Evolutionary conservation across 2,329 filamentous ascomycete species (phyloP).

Genomic region (Fusarium denticulatum): DNA sequence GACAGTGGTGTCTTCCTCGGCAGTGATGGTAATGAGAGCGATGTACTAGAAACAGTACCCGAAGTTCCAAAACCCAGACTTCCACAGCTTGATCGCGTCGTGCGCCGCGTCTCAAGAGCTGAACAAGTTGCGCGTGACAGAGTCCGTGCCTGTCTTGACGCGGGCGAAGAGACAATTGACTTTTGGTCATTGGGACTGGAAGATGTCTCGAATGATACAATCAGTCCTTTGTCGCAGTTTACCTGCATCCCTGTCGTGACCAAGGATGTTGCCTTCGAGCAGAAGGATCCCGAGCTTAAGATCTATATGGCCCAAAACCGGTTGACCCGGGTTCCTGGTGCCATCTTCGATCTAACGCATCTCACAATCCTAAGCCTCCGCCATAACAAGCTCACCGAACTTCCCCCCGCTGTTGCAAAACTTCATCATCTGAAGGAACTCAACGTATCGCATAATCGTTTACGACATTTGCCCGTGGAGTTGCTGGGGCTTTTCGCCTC

Average conservation of each 20-base stretch:
- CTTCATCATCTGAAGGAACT: slow-evolving; percentile 69
- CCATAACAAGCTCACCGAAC: slow-evolving; percentile 67
- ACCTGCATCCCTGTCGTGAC: slow-evolving; percentile 63
- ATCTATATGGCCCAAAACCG: slow-evolving; percentile 70
- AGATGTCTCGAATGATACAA: slow-evolving; percentile 63
- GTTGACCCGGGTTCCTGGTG: slow-evolving; percentile 65
- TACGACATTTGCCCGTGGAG: slow-evolving; percentile 71
- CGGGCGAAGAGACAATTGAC: slow-evolving; percentile 68
- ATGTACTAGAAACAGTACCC: slow-evolving; percentile 50
- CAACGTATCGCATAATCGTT: slow-evolving; percentile 72
- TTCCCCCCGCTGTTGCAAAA: slow-evolving; percentile 68
- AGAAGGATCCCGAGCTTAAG: slow-evolving; percentile 67
- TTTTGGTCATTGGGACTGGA: slow-evolving; percentile 67
- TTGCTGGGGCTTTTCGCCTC: slow-evolving; percentile 65
- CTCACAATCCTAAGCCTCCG: slow-evolving; percentile 74
- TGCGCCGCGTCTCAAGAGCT: slow-evolving; percentile 48
- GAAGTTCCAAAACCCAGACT: slow-evolving; percentile 49
- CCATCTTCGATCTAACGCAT: slow-evolving; percentile 69
- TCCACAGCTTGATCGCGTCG: slow-evolving; percentile 50
- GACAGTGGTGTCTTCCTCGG: slow-evolving; percentile 78
- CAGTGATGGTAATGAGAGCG: slow-evolving; percentile 64
- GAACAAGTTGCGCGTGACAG: slow-evolving; percentile 58
- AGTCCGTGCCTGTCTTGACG: slow-evolving; percentile 65
- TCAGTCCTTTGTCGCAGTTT: slow-evolving; percentile 66
- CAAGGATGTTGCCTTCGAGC: slow-evolving; percentile 67